Percentiles rank a stretch among this genome's conserved stretches.
Conservation (phyloP, 176 grass and related monocot genomes). For the Aegilops longissima region DNA sequence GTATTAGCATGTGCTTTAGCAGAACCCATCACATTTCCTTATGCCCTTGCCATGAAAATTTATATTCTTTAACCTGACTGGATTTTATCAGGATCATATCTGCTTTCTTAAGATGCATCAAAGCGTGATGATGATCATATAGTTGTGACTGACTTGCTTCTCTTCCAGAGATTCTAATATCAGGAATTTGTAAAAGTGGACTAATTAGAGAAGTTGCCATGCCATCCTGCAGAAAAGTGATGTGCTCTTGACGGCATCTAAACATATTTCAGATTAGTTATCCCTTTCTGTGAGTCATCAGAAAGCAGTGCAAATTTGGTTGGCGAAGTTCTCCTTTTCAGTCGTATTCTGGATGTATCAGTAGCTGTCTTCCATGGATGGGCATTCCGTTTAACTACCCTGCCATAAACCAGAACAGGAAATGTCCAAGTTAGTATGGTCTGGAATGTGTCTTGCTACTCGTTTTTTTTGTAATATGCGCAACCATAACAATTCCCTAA, state of each 20-base stretch:
- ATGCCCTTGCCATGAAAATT: not conserved
- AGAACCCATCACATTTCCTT: not conserved
- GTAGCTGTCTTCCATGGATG: slow-evolving; percentile 29
- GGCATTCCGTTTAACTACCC: slow-evolving; percentile 23
- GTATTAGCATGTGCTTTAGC: not conserved
- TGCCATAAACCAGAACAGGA: not conserved
- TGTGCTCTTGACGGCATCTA: slow-evolving; percentile 11
- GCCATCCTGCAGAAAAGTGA: not conserved
- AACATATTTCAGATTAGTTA: not conserved
- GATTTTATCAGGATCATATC: slow-evolving; percentile 16
- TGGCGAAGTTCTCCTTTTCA: not conserved
- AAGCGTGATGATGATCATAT: not conserved
- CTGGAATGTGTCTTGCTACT: slow-evolving; percentile 15
- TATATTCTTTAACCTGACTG: not conserved
- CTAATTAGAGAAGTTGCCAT: not conserved
- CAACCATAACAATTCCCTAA: slow-evolving; percentile 9
- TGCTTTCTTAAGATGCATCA: not conserved
- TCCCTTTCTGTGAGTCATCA: not conserved
- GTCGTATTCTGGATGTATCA: slow-evolving; percentile 15
- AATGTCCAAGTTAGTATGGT: slow-evolving; percentile 19
- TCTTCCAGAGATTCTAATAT: not conserved
- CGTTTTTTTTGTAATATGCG: slow-evolving; percentile 30
- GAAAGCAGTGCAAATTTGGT: not conserved
- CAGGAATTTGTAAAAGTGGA: not conserved
- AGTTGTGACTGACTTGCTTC: not conserved